phyloP scores from a whole-genome alignment of 768 basidiomycete species.

The Scleroderma bovista region DNA sequence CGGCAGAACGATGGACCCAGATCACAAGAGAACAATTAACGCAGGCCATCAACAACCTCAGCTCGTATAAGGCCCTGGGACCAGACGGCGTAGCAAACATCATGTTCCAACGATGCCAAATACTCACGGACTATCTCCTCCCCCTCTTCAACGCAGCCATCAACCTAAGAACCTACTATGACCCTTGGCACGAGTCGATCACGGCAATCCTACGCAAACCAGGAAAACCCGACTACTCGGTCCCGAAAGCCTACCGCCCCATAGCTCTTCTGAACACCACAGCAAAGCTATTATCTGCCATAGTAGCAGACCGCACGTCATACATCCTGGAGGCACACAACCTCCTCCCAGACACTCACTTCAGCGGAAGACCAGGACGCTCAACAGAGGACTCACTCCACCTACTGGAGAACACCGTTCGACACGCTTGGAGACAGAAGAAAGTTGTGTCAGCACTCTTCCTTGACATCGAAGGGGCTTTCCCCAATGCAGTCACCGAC shows the following conservation, averaged over 20 bases:
- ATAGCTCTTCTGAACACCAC: conserved; percentile 32
- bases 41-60: conserved; percentile 4
- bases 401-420: conserved; percentile 28
- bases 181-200: too few species aligned
- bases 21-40: conserved; percentile 10
- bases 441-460: conserved; percentile 34
- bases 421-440: conserved; percentile 30
- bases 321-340: conserved; percentile 22
- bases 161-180: not conserved
- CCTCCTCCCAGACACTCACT: conserved; percentile 33
- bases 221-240: conserved; percentile 28
- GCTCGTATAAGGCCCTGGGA: conserved; percentile 16
- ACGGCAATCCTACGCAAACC: conserved; percentile 22
- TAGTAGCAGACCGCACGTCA: conserved; percentile 20
- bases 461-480: conserved; percentile 41
- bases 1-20: not conserved
- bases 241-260: conserved; percentile 31
- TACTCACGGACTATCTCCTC: not conserved
- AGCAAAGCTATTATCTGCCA: conserved; percentile 27
- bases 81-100: conserved; percentile 26
- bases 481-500: conserved; percentile 33
- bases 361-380: conserved; percentile 35
- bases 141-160: conserved; percentile 9
- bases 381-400: conserved; percentile 34
- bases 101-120: conserved; percentile 11